A percentile compares a stretch with the other conserved stretches of the same genome.
Evolutionary conservation across 306 rosid species (phyloP).

Genomic region (Vigna radiata): DNA sequence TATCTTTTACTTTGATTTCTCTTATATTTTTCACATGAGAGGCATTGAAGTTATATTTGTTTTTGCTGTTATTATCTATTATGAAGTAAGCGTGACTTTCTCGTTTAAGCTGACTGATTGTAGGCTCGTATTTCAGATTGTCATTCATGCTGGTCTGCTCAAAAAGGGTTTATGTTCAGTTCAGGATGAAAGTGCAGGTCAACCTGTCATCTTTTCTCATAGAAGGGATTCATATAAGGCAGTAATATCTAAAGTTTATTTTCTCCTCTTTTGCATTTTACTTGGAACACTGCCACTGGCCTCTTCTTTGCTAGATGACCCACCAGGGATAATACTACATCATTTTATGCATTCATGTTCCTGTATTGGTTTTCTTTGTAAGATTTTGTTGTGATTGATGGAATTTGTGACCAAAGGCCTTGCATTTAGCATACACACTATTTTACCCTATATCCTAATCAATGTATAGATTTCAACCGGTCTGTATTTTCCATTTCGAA

Average conservation of each 20-base stretch:
- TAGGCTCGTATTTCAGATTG: slow-evolving; percentile 58
- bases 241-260: slow-evolving; percentile 28
- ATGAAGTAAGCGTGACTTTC: slow-evolving; percentile 1
- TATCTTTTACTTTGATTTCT: not conserved
- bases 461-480: slow-evolving; percentile 1
- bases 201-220: slow-evolving; percentile 42
- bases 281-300: slow-evolving; percentile 7
- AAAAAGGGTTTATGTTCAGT: slow-evolving; percentile 83
- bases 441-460: slow-evolving; percentile 21
- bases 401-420: slow-evolving; percentile 2
- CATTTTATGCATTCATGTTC: slow-evolving; percentile 10
- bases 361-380: slow-evolving; percentile 18
- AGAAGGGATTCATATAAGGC: slow-evolving; percentile 22
- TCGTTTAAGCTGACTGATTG: slow-evolving; percentile 38
- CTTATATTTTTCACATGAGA: not conserved
- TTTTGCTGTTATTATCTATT: slow-evolving; percentile 17
- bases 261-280: slow-evolving; percentile 18
- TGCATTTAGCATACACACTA: not conserved
- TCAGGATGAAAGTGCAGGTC: slow-evolving; percentile 95
- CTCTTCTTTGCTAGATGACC: slow-evolving; percentile 33
- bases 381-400: slow-evolving; percentile 29
- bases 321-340: slow-evolving; percentile 12
- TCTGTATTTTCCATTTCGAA: slow-evolving; percentile 18
- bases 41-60: slow-evolving; percentile 10
- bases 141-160: slow-evolving; percentile 75